Percentiles rank a stretch among this genome's conserved stretches.
Conservation (phyloP, 176 grass and related monocot species). For the Saccharum officinarum region DNA sequence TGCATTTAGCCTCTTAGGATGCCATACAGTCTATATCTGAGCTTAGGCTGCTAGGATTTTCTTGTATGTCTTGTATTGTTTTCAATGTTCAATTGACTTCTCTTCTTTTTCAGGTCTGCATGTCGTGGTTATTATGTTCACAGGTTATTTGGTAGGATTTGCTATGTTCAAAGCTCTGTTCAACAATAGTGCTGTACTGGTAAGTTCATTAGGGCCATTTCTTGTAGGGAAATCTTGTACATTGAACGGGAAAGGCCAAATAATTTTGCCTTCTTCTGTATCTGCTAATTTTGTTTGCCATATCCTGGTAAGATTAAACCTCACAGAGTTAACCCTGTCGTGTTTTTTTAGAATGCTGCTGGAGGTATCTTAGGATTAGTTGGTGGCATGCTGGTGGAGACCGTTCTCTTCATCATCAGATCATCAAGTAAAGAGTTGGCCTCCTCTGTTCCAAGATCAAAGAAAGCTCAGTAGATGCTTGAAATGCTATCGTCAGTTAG, state of each 20-base stretch:
- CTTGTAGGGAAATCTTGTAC: neutral
- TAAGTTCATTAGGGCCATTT: constrained; percentile 30
- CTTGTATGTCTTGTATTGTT: neutral
- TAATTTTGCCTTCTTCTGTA: neutral
- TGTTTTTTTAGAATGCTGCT: constrained; percentile 71
- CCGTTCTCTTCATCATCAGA: constrained; percentile 80
- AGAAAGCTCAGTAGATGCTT: constrained; percentile 56
- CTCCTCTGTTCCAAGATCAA: constrained; percentile 45
- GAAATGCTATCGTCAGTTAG: neutral
- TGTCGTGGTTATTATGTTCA: constrained; percentile 90
- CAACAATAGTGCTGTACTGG: constrained; percentile 78
- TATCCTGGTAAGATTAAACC: neutral
- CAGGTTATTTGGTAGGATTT: constrained; percentile 88
- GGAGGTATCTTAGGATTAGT: constrained; percentile 94
- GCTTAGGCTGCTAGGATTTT: neutral
- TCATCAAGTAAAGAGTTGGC: constrained; percentile 61
- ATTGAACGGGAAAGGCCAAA: neutral
- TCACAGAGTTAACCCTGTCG: neutral
- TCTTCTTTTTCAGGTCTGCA: constrained; percentile 53
- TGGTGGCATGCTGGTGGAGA: constrained; percentile 86
- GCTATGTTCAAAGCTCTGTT: constrained; percentile 78
- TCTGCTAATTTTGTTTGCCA: neutral
- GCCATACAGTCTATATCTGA: neutral
- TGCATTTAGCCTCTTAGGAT: neutral
- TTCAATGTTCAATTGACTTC: neutral